Evolutionary conservation across 352 stramenopile genomes (phyloP).

Genomic region (Phytophthora pini): DNA sequence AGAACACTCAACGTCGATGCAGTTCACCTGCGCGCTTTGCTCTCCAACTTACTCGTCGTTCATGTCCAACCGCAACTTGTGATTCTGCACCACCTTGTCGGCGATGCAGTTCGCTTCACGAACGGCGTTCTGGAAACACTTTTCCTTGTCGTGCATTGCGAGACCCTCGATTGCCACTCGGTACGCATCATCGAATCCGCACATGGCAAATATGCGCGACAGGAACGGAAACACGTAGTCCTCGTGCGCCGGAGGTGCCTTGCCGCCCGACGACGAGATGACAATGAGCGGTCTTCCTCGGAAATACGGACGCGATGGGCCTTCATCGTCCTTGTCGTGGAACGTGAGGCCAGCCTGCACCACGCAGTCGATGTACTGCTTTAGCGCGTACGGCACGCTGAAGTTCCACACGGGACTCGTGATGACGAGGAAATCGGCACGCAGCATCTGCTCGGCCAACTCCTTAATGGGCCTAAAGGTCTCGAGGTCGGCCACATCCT

Average conservation of each 20-base stretch:
- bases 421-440: slow-evolving; percentile 78
- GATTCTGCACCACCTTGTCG: slow-evolving; percentile 60
- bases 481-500: slow-evolving; percentile 59
- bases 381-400: slow-evolving; percentile 78
- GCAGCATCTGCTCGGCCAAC: slow-evolving; percentile 67
- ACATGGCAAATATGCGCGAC: slow-evolving; percentile 81
- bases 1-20: not conserved
- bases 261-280: slow-evolving; percentile 78
- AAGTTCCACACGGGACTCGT: slow-evolving; percentile 84
- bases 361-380: slow-evolving; percentile 88
- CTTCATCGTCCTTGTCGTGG: slow-evolving; percentile 64
- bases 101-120: slow-evolving; percentile 62
- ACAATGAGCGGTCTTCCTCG: slow-evolving; percentile 67
- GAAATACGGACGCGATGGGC: slow-evolving; percentile 66
- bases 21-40: not conserved
- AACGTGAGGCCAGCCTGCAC: slow-evolving; percentile 77
- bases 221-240: slow-evolving; percentile 79
- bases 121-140: slow-evolving; percentile 65
- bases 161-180: slow-evolving; percentile 71
- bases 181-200: slow-evolving; percentile 70
- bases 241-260: slow-evolving; percentile 56
- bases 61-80: slow-evolving; percentile 59
- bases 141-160: slow-evolving; percentile 69
- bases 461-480: slow-evolving; percentile 73
- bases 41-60: slow-evolving; percentile 31